phyloP scores from a whole-genome alignment of 1,139 yeast genomes.

The Maudiozyma humilis region DNA sequence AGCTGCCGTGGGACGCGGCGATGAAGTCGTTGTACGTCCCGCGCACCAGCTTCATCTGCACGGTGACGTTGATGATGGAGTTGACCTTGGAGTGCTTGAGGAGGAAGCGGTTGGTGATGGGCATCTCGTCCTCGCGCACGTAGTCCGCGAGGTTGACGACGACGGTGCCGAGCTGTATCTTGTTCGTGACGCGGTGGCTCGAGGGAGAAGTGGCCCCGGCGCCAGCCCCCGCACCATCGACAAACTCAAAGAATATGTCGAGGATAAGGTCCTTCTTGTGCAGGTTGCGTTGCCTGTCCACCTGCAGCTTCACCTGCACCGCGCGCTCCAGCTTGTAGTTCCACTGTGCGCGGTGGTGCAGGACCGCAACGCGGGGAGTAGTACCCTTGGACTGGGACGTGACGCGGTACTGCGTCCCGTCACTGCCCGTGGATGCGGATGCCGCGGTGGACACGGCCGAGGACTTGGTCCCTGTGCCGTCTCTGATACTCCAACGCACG shows the following conservation, averaged over 20 bases:
- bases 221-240: constrained; percentile 8
- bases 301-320: constrained; percentile 36
- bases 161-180: constrained; percentile 52
- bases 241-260: constrained; percentile 33
- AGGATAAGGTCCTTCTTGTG: constrained; percentile 33
- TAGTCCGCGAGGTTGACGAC: constrained; percentile 68
- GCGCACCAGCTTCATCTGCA: constrained; percentile 39
- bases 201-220: background rate
- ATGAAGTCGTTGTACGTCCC: constrained; percentile 34
- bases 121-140: constrained; percentile 46
- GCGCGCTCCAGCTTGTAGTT: constrained; percentile 34
- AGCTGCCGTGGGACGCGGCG: no score
- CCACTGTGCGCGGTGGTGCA: constrained; percentile 46
- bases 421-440: constrained; percentile 3
- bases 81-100: constrained; percentile 75
- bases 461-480: constrained; percentile 31
- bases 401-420: constrained; percentile 9
- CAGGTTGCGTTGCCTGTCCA: constrained; percentile 33
- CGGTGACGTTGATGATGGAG: constrained; percentile 53
- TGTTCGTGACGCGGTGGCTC: constrained; percentile 24
- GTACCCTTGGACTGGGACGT: constrained; percentile 19
- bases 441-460: background rate
- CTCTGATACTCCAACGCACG: constrained; percentile 51
- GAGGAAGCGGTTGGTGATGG: constrained; percentile 50
- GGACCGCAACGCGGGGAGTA: constrained; percentile 34